phyloP scores from a whole-genome alignment of 2,329 filamentous ascomycete genomes.

The Dactylella cylindrospora region DNA sequence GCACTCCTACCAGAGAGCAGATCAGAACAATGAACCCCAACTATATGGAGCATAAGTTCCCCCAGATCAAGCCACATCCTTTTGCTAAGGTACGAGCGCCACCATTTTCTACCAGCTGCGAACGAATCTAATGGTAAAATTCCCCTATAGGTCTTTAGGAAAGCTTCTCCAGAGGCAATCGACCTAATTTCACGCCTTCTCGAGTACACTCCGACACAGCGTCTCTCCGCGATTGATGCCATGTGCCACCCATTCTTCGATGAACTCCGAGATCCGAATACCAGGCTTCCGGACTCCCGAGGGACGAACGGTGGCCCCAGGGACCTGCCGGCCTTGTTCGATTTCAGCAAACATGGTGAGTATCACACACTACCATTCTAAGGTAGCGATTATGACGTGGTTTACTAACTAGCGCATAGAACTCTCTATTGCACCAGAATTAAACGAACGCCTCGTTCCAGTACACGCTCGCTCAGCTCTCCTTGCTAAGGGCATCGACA shows the following conservation, averaged over 20 bases:
- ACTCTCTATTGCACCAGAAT: constrained; percentile 86
- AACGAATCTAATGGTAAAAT: constrained; percentile 4
- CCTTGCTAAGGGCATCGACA: constrained; percentile 76
- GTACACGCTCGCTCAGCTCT: constrained; percentile 75
- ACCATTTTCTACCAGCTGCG: constrained; percentile 1
- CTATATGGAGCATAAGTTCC: constrained; percentile 99
- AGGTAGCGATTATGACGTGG: constrained; percentile 6
- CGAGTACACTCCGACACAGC: constrained; percentile 96
- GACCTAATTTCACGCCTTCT: constrained; percentile 90
- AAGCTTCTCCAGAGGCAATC: constrained; percentile 88
- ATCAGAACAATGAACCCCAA: constrained; percentile 99
- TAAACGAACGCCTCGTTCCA: constrained; percentile 88
- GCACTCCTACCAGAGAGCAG: constrained; percentile 93
- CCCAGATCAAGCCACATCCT: constrained; percentile 98
- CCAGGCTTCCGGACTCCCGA: constrained; percentile 88
- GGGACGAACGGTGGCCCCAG: constrained; percentile 77
- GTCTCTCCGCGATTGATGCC: constrained; percentile 86
- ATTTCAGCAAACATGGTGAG: constrained; percentile 92
- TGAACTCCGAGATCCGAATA: constrained; percentile 87
- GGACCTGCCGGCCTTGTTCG: constrained; percentile 84
- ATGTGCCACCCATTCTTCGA: constrained; percentile 99
- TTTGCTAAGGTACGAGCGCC: constrained; percentile 75
- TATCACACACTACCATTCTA: constrained; percentile 43
- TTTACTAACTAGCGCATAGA: constrained; percentile 60
- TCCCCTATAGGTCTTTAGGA: constrained; percentile 75